Evolutionary conservation across 169 alveolate genomes (phyloP), one percentile per base, ranked within the genome.

Genomic region (Toxoplasma gondii): DNA sequence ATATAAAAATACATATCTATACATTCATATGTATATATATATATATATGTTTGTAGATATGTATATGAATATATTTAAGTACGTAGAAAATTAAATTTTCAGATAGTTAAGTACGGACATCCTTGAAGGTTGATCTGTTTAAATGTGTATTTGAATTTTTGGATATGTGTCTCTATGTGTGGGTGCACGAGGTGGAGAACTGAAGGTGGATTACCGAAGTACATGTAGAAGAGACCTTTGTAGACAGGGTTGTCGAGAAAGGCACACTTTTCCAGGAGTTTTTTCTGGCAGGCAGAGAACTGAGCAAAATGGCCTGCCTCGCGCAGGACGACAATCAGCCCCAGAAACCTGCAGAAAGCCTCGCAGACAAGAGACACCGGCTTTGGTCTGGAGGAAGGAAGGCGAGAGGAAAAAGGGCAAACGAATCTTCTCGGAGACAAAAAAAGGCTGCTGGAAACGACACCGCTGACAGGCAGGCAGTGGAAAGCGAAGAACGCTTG

Each of bases 151-250:
- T 16, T 82, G 41, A 41, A 82, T 22, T 10, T 49, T 4, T 49
- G 12, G 4, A 49, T 49, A 49, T 49, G 88, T 80, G 45, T 80
- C 24, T 82, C 38, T 82, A 82, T 82, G 39, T 1, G 41, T 39
- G 41, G 27, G 27, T 19, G 4, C 9, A 4, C 9, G 41, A 41
- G 12, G 36, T 34, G 27, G 41, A 41, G 12, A 80, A 22, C 34
- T 38, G 88, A 22, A 38, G 34, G 34, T 9, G 88, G 10, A 80
- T 7, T 31, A 82, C 90, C 90, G 29, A 82, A 1, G 38, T 82
- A 39, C 44, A 82, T 82, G 90, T 82, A 82, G 90, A 82, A 82
- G 90, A 39, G 64, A 16, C 90, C 90, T 44, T 82, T 82, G 90
- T 22, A 82, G 90, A 82, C 39, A 24, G 90, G 90, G 67, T 22